Base-by-base conservation (phyloP, 139 green algal species). In the Chlorella sp. region DNA sequence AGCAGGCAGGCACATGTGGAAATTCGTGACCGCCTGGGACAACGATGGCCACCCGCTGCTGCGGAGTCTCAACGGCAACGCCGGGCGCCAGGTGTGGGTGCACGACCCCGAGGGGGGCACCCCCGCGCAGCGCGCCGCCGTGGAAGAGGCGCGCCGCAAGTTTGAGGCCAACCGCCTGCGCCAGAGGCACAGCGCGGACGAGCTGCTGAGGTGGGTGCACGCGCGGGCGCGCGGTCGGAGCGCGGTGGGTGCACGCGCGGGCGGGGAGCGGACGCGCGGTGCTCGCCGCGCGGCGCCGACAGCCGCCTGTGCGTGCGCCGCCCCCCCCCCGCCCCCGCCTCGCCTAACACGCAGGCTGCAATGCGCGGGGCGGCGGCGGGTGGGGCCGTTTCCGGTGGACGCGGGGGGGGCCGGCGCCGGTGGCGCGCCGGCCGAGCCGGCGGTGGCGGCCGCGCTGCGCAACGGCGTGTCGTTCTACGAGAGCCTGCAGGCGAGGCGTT, bases 11-110 rank as follows among this genome's bases (percentile, higher is more conserved):
- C n/a, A 51, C 6, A 84, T 84, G 79, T 84, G 79, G 79, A 67
- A 63, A 14, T 76, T 84, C 43, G 73, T 29, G 36, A 65, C 63
- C 12, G 64, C 66, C 9, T 80, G 35, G 42, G 73, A 84, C 65
- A 73, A 45, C 50, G 71, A 76, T 55, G 68, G 46, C 8, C 53
- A 82, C 58, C 80, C 80, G 51, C 50, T 82, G 59, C 76, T 83
- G 45, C 60, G 58, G 25, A 86, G 67, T 14, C 51, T 95, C 23
- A 96, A 95, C 66, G 68, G 79, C 14, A 77, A 89, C 72, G 63
- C 86, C 29, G 94, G 94, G 2, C 74, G 94, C 0, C 94, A 97
- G 76, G 88, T 89, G 0, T 98, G 94, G 94, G 86, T 90, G n/a
- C 89, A 68, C 46, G 88, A 92, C 42, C 38, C 83, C 0, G 41